A percentile compares a stretch with the other conserved stretches of the same genome.
These are phyloP conservation scores for Hordeum vulgare DNA, from an alignment of 176 grass and related monocot genomes.

Conservation along the genomic window MorexV3_pseudomolecules_assembly NC_058520.1:177075798-177076297, in stretches of 20 bases:
- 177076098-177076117: slow-evolving; percentile 23
- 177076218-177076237: background rate
- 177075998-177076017: slow-evolving; percentile 34
- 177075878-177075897: slow-evolving; percentile 2
- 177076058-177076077: slow-evolving; percentile 32
- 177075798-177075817: background rate
- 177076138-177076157: background rate
- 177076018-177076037: slow-evolving; percentile 27
- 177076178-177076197: background rate
- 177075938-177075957: slow-evolving; percentile 21
- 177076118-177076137: slow-evolving; percentile 15
- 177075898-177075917: slow-evolving; percentile 2
- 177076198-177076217: background rate
- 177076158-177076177: background rate
- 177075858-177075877: slow-evolving; percentile 3
- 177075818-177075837: slow-evolving; percentile 4
- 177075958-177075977: background rate
- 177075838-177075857: slow-evolving; percentile 21
- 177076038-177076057: slow-evolving; percentile 7
- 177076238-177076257: background rate
- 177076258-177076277: too few species aligned
- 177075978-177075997: slow-evolving; percentile 18
- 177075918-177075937: slow-evolving; percentile 27
- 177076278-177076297: too few species aligned
- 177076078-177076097: slow-evolving; percentile 36